These are phyloP conservation scores for maize (Zea mays) DNA, from an alignment of 176 grass and related monocot species.

Conservation along the genomic window DNA sequence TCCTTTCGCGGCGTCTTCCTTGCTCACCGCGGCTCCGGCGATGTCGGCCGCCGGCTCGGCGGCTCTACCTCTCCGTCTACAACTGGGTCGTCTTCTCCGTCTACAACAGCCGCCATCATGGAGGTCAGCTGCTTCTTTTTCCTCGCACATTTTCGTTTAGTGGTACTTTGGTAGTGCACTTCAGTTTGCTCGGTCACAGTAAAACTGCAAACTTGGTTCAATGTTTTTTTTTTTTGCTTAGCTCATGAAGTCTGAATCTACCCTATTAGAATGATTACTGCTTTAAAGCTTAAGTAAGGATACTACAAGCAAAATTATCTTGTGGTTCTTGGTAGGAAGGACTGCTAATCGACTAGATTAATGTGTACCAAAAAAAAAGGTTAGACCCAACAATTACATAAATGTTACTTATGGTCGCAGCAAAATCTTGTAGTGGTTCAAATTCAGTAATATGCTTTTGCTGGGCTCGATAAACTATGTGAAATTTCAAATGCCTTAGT, in stretches of 20 bases:
- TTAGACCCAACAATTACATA: not conserved
- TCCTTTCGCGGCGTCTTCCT: not conserved
- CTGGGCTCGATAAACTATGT: not conserved
- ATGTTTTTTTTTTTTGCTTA: not conserved
- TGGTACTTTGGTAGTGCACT: not conserved
- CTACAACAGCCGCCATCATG: slow-evolving; percentile 28
- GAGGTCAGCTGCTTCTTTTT: slow-evolving; percentile 8
- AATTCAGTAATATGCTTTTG: not conserved
- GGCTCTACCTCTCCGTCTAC: slow-evolving; percentile 52
- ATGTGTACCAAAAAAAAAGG: not conserved
- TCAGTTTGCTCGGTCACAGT: not conserved
- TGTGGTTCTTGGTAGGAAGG: no score
- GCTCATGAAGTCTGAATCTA: not conserved
- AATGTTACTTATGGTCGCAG: not conserved
- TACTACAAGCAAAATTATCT: no score
- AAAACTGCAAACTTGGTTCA: not conserved
- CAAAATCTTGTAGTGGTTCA: slow-evolving; percentile 11
- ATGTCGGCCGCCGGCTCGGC: slow-evolving; percentile 35
- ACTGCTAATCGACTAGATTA: not conserved
- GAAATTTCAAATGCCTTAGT: not conserved
- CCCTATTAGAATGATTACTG: not conserved
- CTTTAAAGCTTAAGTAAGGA: not conserved
- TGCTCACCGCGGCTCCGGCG: not conserved
- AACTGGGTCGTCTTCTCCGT: slow-evolving; percentile 46
- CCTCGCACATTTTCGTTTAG: not conserved